phyloP scores from a whole-genome alignment of 1,284 basidiomycete genomes.

The Anthracocystis walkeri region DNA sequence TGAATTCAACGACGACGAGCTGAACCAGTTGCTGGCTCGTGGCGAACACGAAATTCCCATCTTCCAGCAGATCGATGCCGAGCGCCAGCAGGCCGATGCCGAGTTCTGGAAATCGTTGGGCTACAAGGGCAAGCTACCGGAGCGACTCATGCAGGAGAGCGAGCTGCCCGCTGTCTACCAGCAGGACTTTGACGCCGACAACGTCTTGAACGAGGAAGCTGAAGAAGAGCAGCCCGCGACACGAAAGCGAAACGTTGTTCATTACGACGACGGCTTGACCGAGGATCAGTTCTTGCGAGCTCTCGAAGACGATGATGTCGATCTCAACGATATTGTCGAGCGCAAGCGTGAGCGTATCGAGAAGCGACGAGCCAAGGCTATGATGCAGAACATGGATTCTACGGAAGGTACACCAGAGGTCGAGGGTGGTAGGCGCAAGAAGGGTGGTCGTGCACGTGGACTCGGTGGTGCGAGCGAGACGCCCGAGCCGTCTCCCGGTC shows the following conservation, averaged over 20 bases:
- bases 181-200: conserved; percentile 73
- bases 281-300: conserved; percentile 86
- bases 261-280: conserved; percentile 92
- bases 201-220: conserved; percentile 48
- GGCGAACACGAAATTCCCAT: conserved; percentile 81
- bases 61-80: conserved; percentile 87
- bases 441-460: conserved; percentile 44
- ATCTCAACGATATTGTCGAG: conserved; percentile 73
- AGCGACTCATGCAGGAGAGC: conserved; percentile 83
- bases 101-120: conserved; percentile 81
- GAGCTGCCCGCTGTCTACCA: conserved; percentile 95
- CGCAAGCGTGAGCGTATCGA: conserved; percentile 68
- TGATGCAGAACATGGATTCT: conserved; percentile 47
- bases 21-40: conserved; percentile 92
- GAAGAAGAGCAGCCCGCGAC: conserved; percentile 77
- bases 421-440: conserved; percentile 43
- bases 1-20: conserved; percentile 96
- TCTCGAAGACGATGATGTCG: conserved; percentile 84
- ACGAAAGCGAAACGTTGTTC: conserved; percentile 86
- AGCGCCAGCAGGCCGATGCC: conserved; percentile 80
- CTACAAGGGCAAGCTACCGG: conserved; percentile 76
- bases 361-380: conserved; percentile 60
- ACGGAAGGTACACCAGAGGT: conserved; percentile 58
- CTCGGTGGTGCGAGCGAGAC: conserved; percentile 44
- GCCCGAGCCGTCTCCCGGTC: conserved; percentile 56